Base-by-base conservation (phyloP, 2,329 filamentous ascomycete genomes). In the Colletotrichum sp. region DNA sequence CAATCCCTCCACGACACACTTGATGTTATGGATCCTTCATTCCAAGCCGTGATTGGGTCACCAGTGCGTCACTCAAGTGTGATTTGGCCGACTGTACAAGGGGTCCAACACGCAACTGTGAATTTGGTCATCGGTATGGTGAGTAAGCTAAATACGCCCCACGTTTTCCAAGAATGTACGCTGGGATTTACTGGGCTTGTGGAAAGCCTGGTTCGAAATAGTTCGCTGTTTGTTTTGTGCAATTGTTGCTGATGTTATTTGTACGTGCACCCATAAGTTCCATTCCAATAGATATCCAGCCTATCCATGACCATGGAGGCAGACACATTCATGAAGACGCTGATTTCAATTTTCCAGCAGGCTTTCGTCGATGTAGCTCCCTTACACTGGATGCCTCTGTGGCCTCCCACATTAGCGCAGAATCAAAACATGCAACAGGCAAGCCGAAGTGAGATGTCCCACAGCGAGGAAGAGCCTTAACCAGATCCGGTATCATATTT, bases 381-480 rank as follows among this genome's bases (percentile, higher is more conserved):
- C 12, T 27, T 16, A 0, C 12, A n/a, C 52, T 57, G 0, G 8
- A 57, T 57, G 12, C 0, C 7, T 15, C 1, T n/a, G 4, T 16
- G 16, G 30, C 27, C 15, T 12, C 11, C 39, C 68, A 71, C 11
- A 25, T 32, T 0, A 66, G 34, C 12, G 36, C 25, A 12, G 19
- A 11, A 19, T 71, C 68, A 16, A 30, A 71, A 12, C 7, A 22
- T 11, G 30, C 28, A 30, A 65, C 60, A 2, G 68, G 25, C 9
- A 65, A 6, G 12, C 68, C 8, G 3, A 25, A 57, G 2, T 19
- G 36, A 16, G 19, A 36, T 16, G 15, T 16, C 6, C 0, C 11
- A 12, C 0, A 36, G 13, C 16, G 34, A 0, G 34, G 1, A 16
- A 36, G 34, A 36, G 0, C 0, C 3, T 36, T 16, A 36, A 8